Percentiles rank a stretch among this genome's conserved stretches.
These are phyloP conservation scores for Candida easanensis DNA, from an alignment of 805 yeast species.

Conservation along the genomic window DNA sequence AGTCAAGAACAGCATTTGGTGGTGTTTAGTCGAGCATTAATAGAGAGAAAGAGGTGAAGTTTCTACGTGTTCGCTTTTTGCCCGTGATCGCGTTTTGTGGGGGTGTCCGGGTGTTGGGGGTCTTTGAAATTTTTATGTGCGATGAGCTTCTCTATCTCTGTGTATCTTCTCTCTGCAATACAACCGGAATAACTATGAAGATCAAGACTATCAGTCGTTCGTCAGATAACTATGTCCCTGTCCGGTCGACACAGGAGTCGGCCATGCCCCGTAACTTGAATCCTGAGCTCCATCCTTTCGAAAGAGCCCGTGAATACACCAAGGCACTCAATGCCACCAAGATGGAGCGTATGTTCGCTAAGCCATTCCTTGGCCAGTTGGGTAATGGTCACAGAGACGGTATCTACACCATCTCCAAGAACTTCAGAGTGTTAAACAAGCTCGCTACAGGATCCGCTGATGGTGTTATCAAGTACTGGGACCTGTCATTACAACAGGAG, in stretches of 20 bases:
- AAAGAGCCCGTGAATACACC: conserved; percentile 94
- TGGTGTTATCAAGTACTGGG: conserved; percentile 94
- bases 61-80: neutral
- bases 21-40: too few species aligned
- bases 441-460: conserved; percentile 94
- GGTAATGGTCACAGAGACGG: conserved; percentile 97
- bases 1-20: neutral
- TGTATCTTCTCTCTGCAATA: neutral
- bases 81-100: neutral
- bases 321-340: conserved; percentile 94
- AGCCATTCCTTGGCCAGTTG: conserved; percentile 92
- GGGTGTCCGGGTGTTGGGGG: neutral
- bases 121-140: neutral
- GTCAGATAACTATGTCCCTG: conserved; percentile 90
- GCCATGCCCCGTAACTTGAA: conserved; percentile 84
- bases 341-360: conserved; percentile 94
- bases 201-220: conserved; percentile 49
- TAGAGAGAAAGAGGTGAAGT: too few species aligned
- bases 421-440: conserved; percentile 63
- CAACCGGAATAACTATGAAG: conserved; percentile 19
- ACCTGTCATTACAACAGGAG: conserved; percentile 76
- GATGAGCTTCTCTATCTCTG: conserved; percentile 1
- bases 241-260: conserved; percentile 83
- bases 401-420: conserved; percentile 81
- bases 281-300: conserved; percentile 95